Evolutionary conservation across 768 basidiomycete species (phyloP), one percentile per base, ranked within the genome.

Genomic region (Pleurotus cornucopiae): DNA sequence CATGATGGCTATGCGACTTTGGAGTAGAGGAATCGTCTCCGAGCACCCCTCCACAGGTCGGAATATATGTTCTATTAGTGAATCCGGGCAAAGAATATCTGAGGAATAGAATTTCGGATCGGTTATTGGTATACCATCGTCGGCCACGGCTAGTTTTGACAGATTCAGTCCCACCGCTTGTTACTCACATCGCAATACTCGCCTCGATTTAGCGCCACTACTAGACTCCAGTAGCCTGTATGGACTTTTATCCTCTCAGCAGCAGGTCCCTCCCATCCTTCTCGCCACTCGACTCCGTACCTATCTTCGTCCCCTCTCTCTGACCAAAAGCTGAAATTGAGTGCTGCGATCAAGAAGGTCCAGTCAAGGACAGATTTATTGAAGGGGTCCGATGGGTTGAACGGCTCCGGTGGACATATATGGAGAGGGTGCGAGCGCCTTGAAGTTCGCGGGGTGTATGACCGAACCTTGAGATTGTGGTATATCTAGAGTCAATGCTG

Each of bases 291-390:
- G 2, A 95, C 84, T 18, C 88, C 90, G 64, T 84, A 96, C 23
- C 90, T 77, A 30, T 80, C 83, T 3, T 73, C 61, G 4, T 68
- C 0, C 83, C 81, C 58, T 86, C 83, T 41, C 69, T 76, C 64
- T 86, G 88, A 92, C 94, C 94, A 95, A 68, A 91, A 96, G 63
- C 81, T 89, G 69, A 91, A 96, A 69, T 93, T 96, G 26, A 91
- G 78, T 12, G 86, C 79, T 2, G 88, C 91, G 45, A 94, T 84
- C 57, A 90, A 80, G 70, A 94, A 94, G 57, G 94, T 86, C 91
- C 91, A 94, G 71, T 93, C 74, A 30, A 94, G 72, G 48, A 79
- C 81, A 39, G 74, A 69, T 64, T 72, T 79, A 39, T 83, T 88
- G 57, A 74, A 68, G 7, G 83, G 79, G 53, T 85, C 69, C 13